Evolutionary conservation across 2,329 filamentous ascomycete species (phyloP).

Genomic region (Penicillium sp.): DNA sequence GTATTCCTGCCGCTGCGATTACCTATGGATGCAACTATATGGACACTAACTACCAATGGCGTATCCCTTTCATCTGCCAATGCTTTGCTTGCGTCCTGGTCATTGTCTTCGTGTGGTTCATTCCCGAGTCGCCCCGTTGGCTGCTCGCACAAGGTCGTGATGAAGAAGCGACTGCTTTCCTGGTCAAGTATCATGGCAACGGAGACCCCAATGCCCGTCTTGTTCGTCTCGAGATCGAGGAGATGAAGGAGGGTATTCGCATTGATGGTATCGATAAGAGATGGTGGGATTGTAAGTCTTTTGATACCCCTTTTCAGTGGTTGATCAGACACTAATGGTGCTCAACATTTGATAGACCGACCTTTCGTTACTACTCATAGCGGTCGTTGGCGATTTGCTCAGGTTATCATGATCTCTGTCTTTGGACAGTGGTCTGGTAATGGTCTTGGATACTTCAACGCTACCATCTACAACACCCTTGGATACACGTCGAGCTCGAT

Average conservation of each 20-base stretch:
- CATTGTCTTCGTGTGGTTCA: conserved; percentile 57
- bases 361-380: conserved; percentile 46
- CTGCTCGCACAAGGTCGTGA: conserved; percentile 25
- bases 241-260: conserved; percentile 40
- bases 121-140: conserved; percentile 65
- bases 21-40: conserved; percentile 51
- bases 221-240: conserved; percentile 27
- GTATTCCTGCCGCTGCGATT: conserved; percentile 51
- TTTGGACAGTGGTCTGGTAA: conserved; percentile 55
- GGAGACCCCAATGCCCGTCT: conserved; percentile 26
- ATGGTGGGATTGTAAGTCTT: conserved; percentile 46
- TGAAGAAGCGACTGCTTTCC: conserved; percentile 21
- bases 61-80: conserved; percentile 66
- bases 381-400: conserved; percentile 50
- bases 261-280: conserved; percentile 49
- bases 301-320: background rate
- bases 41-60: conserved; percentile 52
- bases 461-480: conserved; percentile 45
- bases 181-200: conserved; percentile 28
- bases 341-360: conserved; percentile 33
- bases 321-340: background rate
- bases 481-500: conserved; percentile 26
- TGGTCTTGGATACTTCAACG: conserved; percentile 53
- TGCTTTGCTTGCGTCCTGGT: conserved; percentile 60
- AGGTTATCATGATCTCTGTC: conserved; percentile 52